These are phyloP conservation scores for Odontarrhena argentea DNA, from an alignment of 345 rosid genomes.

Conservation along the genomic window DNA sequence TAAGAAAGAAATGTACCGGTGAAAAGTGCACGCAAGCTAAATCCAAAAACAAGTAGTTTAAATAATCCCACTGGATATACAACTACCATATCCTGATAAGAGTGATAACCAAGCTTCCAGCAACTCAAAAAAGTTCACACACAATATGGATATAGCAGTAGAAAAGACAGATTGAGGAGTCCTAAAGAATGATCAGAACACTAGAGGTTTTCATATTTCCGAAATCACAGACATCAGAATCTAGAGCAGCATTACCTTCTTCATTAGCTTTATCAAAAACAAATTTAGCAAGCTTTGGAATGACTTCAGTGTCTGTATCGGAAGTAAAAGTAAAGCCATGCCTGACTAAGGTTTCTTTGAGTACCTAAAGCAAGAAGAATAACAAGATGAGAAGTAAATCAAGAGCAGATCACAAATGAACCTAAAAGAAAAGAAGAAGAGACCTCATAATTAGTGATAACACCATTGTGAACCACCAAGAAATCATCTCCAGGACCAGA, in stretches of 20 bases:
- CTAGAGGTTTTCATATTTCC: too few species aligned
- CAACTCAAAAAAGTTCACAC: background rate
- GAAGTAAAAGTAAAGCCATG: constrained; percentile 93
- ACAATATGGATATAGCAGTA: background rate
- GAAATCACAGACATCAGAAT: too few species aligned
- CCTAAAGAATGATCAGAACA: background rate
- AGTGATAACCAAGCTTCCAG: background rate
- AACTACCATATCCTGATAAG: background rate
- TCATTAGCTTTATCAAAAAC: constrained; percentile 89
- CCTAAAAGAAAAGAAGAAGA: constrained; percentile 27
- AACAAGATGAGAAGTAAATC: background rate
- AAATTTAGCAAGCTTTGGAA: constrained; percentile 90
- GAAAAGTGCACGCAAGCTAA: constrained; percentile 1
- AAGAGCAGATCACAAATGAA: constrained; percentile 10
- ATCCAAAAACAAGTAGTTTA: constrained; percentile 4
- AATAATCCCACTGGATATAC: constrained; percentile 9
- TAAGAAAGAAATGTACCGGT: constrained; percentile 10
- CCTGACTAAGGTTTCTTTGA: constrained; percentile 69
- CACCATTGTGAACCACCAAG: constrained; percentile 93
- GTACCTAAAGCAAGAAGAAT: constrained; percentile 49
- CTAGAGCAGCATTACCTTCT: constrained; percentile 53
- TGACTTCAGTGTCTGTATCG: constrained; percentile 95
- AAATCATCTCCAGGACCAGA: constrained; percentile 86
- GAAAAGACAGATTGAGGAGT: background rate
- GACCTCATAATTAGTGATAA: constrained; percentile 88